Base-by-base conservation (phyloP, 2,329 filamentous ascomycete species). In the Fusarium xylarioides region DNA sequence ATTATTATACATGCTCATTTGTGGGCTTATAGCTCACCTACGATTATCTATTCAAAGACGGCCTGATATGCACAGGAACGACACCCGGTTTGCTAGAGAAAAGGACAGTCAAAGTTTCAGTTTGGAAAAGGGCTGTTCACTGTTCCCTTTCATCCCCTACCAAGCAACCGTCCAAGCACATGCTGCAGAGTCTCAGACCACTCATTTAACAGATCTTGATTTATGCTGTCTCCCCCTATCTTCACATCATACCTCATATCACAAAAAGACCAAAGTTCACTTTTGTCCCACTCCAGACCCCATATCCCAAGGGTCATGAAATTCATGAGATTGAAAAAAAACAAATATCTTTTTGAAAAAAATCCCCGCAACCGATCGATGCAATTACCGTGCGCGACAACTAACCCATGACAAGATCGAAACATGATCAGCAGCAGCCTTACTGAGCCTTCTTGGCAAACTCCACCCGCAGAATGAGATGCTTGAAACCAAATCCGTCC, bases 401-500 rank as follows among this genome's bases (percentile, higher is more conserved):
- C 73, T 79, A 77, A 76, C 74, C 76, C 76, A 68, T 76, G 71
- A 76, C 74, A 78, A 75, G 68, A 78, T 75, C 63, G 68, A 79
- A 80, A 79, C 63, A 76, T 47, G 26, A 47, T 63, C 73, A 34
- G 60, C 74, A 50, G 60, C 74, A 76, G 67, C 73, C 73, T 65
- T 83, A 83, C 79, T 79, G 76, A 77, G 89, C 87, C 86, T 91
- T 92, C 87, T 95, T 96, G 76, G 93, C 93, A 84, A 96, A 96
- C 86, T 96, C 93, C 75, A 96, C 93, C 81, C 92, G 89, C 79
- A 96, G 85, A 82, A 96, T 96, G 79, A 96, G 87, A 86, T 96
- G 93, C 83, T 93, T 92, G 87, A 94, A 95, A 85, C 93, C 93
- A 78, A 89, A 98, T 80, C 96, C 96, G 85, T 99, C 96, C 94